phyloP scores from a whole-genome alignment of 2,329 filamentous ascomycete species.

The Alternaria sp. region DNA sequence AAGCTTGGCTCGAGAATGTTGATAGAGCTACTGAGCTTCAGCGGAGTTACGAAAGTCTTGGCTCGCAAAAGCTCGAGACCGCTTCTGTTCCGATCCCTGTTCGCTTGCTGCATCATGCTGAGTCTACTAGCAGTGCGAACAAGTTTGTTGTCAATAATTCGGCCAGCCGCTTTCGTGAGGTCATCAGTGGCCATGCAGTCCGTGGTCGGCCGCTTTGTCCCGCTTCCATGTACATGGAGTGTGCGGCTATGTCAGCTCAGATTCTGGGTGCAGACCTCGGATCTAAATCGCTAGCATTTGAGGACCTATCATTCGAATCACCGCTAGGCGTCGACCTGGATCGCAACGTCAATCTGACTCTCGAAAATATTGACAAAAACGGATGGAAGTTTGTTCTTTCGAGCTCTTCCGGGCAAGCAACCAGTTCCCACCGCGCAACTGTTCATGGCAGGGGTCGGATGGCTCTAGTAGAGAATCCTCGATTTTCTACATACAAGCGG shows the following conservation, averaged over 20 bases:
- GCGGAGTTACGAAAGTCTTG: background rate
- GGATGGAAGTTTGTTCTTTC: conserved; percentile 8
- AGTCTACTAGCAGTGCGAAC: background rate
- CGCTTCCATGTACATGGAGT: conserved; percentile 30
- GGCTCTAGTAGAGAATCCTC: background rate
- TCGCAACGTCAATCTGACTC: conserved; percentile 4
- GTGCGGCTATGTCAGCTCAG: conserved; percentile 15
- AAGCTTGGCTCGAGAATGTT: conserved; percentile 28
- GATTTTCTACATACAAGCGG: conserved; percentile 14
- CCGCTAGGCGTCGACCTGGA: conserved; percentile 11
- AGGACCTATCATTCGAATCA: conserved; percentile 13
- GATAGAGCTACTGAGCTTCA: conserved; percentile 7
- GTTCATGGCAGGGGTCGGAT: conserved; percentile 12
- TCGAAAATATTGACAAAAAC: background rate
- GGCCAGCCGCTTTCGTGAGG: conserved; percentile 11
- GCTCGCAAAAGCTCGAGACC: background rate
- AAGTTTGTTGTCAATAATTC: conserved; percentile 17
- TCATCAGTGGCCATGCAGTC: conserved; percentile 25
- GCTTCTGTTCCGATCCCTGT: background rate
- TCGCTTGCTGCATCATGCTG: conserved; percentile 2
- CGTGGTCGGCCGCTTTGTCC: conserved; percentile 20
- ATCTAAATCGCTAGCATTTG: conserved; percentile 7
- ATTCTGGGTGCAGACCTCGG: conserved; percentile 2
- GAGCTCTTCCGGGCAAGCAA: background rate
- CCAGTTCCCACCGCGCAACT: background rate